phyloP scores from a whole-genome alignment of 139 green algal genomes.

The Pleodorina starrii region DNA sequence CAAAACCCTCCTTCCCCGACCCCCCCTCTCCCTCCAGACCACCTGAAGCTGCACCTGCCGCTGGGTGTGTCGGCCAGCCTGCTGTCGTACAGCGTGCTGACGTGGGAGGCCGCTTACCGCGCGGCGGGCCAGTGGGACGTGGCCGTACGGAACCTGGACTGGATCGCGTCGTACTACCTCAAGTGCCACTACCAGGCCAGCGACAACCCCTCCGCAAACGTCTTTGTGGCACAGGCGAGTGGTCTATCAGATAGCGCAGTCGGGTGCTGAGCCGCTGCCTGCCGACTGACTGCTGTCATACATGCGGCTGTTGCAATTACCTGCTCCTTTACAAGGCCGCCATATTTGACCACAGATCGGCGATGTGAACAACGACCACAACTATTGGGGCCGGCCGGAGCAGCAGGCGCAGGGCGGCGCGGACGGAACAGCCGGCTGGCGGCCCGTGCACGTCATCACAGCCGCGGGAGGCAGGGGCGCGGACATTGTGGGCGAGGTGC shows the following conservation, averaged over 20 bases:
- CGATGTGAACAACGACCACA: slow-evolving; percentile 33
- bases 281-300: no score
- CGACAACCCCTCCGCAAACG: slow-evolving; percentile 22
- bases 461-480: slow-evolving; percentile 2
- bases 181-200: slow-evolving; percentile 41
- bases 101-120: slow-evolving; percentile 19
- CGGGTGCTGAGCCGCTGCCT: no score
- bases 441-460: slow-evolving; percentile 30
- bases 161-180: slow-evolving; percentile 12
- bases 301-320: no score
- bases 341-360: slow-evolving; percentile 37
- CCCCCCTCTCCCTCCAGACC: not conserved
- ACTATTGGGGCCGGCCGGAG: slow-evolving; percentile 42
- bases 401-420: slow-evolving; percentile 20
- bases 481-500: slow-evolving; percentile 34
- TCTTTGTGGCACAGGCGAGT: slow-evolving; percentile 35
- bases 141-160: slow-evolving; percentile 29
- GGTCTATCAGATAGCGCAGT: no score
- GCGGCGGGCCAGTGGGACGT: slow-evolving; percentile 39
- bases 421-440: not conserved
- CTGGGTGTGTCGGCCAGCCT: slow-evolving; percentile 21
- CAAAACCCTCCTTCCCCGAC: no score
- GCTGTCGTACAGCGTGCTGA: slow-evolving; percentile 26
- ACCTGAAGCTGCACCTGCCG: slow-evolving; percentile 49
- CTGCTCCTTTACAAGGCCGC: no score